Evolutionary conservation across 108 stramenopile genomes (phyloP), one percentile per base, ranked within the genome.

Genomic region (Nitzschia sp.): DNA sequence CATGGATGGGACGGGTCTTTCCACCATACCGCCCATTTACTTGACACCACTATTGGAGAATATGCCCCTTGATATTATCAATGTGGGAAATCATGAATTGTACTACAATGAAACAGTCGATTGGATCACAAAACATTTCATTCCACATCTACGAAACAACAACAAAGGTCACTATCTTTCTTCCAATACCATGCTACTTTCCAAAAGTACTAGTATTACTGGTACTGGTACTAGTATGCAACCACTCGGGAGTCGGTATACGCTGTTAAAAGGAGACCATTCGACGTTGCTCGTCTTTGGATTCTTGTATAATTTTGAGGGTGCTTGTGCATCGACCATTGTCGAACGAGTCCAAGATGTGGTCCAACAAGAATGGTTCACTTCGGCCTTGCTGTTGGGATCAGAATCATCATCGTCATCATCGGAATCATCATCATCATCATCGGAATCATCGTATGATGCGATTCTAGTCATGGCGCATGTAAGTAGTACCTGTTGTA

Each of bases 61-160:
- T 11, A 93, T 93, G 88, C 92, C 92, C 2, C 88, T 69, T 61
- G 79, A 82, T 63, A 83, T 79, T 22, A 58, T 90, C 19, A 88
- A 82, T 59, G 22, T 88, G 13, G 92, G 92, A 9, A 88, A 93
- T 74, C 92, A 93, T 63, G 92, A 93, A 59, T 29, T 92, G 41
- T 80, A 80, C 46, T 31, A 60, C 44, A 58, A 69, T 19, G 45
- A 58, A 0, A 83, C 85, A 27, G 52, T 87, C 21, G 47, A 60
- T 19, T 60, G 22, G 21, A 60, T 60, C 5, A 2, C 9, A 13
- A 53, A 56, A 1, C 81, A 76, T 13, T 84, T 83, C 60, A 64
- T 80, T 21, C 75, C 83, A 41, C 53, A 58, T 35, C 88, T 84
- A 88, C n/a, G n/a, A n/a, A n/a, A n/a, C n/a, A n/a, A n/a, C n/a